Base-by-base conservation (phyloP, 352 stramenopile species). In the Globisporangium megalacanthum region DNA sequence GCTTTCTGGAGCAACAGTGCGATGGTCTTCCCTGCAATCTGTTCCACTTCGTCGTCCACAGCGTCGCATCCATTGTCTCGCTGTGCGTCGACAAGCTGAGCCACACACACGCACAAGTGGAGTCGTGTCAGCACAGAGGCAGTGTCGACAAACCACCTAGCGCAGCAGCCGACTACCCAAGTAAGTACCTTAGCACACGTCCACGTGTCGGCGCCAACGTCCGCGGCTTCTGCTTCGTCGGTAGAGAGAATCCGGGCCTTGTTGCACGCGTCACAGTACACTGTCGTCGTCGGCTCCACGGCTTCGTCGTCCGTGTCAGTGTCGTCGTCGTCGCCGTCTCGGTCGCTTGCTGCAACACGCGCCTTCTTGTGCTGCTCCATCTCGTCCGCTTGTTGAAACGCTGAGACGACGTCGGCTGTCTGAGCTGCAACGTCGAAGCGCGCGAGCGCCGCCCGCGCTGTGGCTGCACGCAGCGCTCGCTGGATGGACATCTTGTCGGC, bases 211-310 rank as follows among this genome's bases (percentile, higher is more conserved):
- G 53, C 47, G 17, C 71, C 60, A 9, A 68, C 61, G 10, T 77
- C 53, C 17, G 73, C 64, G 52, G 31, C 58, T 39, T 36, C 52
- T 7, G 68, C 73, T 64, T 92, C 78, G 3, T 73, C 59, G 2
- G 64, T 42, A 11, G 75, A 80, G 20, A 95, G 51, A 19, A 92
- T 87, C 7, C 85, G 83, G 6, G 79, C 81, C 62, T 95, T 95
- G 59, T 74, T 75, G 60, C 85, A 95, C n/a, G 44, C 49, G 62
- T 95, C 85, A 39, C 85, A 95, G 53, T 90, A 88, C 14, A 92
- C 77, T 0, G 85, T 93, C 6, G 69, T 86, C 19, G 73, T 81
- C 54, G 77, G 68, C 42, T 89, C 79, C 4, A 87, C 45, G 6
- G 83, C 73, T 0, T 88, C 79, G 10, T 80, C 64, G 5, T 65